A percentile compares a stretch with the other conserved stretches of the same genome.
phyloP scores from a whole-genome alignment of 2,329 filamentous ascomycete genomes.

The Drechslera avenae region DNA sequence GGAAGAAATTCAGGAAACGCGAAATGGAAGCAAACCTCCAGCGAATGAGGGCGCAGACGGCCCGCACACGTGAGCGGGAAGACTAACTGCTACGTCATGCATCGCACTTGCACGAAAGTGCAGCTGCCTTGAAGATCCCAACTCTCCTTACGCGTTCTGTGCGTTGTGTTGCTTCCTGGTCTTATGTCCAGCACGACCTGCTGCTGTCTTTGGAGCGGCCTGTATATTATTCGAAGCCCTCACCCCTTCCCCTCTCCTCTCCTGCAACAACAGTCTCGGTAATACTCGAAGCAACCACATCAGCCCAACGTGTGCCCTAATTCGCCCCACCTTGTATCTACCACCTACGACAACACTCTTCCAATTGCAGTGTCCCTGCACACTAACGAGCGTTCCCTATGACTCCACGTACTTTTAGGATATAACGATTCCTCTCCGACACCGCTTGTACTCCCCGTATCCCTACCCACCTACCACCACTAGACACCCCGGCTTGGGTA shows the following conservation, averaged over 20 bases:
- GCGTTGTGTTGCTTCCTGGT: conserved; percentile 23
- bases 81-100: conserved; percentile 44
- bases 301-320: conserved; percentile 22
- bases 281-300: conserved; percentile 25
- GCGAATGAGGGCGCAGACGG: conserved; percentile 29
- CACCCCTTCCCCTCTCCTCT: conserved; percentile 24
- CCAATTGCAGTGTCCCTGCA: conserved; percentile 21
- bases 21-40: conserved; percentile 17
- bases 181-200: conserved; percentile 20
- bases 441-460: conserved; percentile 25
- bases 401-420: conserved; percentile 39
- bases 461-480: conserved; percentile 14
- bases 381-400: conserved; percentile 34
- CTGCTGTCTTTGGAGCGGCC: conserved; percentile 21
- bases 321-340: conserved; percentile 31
- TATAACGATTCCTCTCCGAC: conserved; percentile 33
- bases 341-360: conserved; percentile 31
- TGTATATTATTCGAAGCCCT: conserved; percentile 31
- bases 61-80: conserved; percentile 36
- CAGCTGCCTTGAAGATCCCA: conserved; percentile 44
- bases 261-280: conserved; percentile 17
- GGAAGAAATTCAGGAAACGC: conserved; percentile 20
- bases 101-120: conserved; percentile 31
- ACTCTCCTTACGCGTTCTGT: conserved; percentile 25
- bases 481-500: conserved; percentile 68